A percentile compares a stretch with the other conserved stretches of the same genome.
phyloP scores from a whole-genome alignment of 2,329 filamentous ascomycete genomes.

The Fusarium gaditjirri region DNA sequence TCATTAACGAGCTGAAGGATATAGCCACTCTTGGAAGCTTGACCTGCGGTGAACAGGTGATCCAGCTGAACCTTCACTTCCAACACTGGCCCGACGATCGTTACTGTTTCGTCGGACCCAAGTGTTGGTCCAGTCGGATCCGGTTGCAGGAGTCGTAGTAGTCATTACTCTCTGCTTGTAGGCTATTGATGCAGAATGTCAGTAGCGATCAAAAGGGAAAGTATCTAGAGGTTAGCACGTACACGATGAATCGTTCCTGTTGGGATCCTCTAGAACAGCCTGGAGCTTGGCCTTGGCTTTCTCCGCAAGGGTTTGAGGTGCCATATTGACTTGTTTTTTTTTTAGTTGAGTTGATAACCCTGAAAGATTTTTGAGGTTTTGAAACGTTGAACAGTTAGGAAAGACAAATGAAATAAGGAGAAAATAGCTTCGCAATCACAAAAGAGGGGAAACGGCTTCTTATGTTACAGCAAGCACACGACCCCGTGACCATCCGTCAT shows the following conservation, averaged over 20 bases:
- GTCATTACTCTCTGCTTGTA: constrained; percentile 38
- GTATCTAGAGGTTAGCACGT: rapidly evolving
- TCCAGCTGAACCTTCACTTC: constrained; percentile 22
- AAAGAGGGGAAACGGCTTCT: constrained; percentile 20
- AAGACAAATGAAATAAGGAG: neutral
- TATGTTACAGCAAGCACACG: neutral
- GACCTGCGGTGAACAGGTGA: constrained; percentile 28
- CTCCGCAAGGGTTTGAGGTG: constrained; percentile 30
- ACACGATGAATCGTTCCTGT: constrained; percentile 30
- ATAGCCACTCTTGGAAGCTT: constrained; percentile 35
- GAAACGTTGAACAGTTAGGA: neutral
- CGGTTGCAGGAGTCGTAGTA: constrained; percentile 21
- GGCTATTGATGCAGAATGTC: neutral
- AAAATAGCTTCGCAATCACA: neutral
- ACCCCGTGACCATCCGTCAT: constrained; percentile 31
- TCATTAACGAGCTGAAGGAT: constrained; percentile 32
- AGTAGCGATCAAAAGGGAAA: neutral
- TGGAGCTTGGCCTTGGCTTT: constrained; percentile 36
- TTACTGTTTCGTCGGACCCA: constrained; percentile 32
- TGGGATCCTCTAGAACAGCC: constrained; percentile 29
- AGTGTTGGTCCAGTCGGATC: constrained; percentile 26
- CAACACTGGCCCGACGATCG: constrained; percentile 24
- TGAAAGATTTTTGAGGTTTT: neutral
- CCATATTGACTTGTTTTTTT: neutral
- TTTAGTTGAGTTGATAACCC: too few species aligned